Base-by-base conservation (phyloP, 169 alveolate species). In the Perkinsus chesapeaki region DNA sequence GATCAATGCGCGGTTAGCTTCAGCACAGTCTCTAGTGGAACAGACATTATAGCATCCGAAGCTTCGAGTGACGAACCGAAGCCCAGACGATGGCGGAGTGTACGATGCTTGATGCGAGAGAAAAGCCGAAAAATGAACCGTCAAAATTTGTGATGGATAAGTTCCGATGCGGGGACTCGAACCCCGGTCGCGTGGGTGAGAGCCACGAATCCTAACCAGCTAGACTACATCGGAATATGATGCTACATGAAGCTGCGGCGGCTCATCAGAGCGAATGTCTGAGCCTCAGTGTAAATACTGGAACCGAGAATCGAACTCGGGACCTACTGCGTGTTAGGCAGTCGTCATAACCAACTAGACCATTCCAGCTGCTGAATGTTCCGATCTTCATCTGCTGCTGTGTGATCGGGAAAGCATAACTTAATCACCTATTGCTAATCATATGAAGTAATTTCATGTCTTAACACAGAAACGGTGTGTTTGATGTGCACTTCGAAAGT, bases 261-360 rank as follows among this genome's bases (percentile, higher is more conserved):
- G 60, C 60, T 43, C 16, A 43, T 5, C 60, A 5, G 23, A 16
- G 16, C 23, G 60, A 43, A 43, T 43, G 23, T 5, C 5, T 5
- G 60, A 9, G 60, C 16, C n/a, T 43, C 5, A 43, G 60, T 43
- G 23, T 43, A 5, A 43, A 60, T 60, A 60, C 82, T 60, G 82
- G 82, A 60, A 60, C 82, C 82, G 82, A 60, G 82, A 60, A 60
- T 60, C 82, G 82, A 60, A 60, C 82, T 60, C 82, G 82, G 82
- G 82, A 60, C 82, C 82, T 60, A 60, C 82, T 60, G 82, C 82
- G 82, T 60, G 82, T 60, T 60, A 60, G 82, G 82, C 82, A 60
- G 82, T 60, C 82, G 82, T 60, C 82, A 60, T 60, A 60, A 60
- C 82, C 82, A 60, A 60, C 82, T 60, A 60, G 82, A 60, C 82